These are phyloP conservation scores for Hibiscus trionum DNA, from an alignment of 345 rosid genomes.

Conservation along the genomic window DNA sequence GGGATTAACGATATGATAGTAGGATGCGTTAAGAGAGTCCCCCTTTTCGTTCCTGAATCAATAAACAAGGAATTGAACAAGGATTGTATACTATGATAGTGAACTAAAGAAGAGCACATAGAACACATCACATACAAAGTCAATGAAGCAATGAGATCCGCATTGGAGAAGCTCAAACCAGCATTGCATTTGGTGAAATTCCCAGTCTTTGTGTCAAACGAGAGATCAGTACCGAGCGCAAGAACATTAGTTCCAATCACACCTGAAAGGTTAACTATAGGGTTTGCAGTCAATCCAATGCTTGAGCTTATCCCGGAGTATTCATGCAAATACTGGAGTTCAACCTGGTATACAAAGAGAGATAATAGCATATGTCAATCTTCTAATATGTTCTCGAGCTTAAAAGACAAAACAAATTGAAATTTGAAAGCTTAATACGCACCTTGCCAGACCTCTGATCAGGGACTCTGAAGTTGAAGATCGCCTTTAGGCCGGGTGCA, in stretches of 20 bases:
- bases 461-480: slow-evolving; percentile 72
- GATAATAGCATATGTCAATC: background rate
- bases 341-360: slow-evolving; percentile 43
- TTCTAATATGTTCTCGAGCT: background rate
- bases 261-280: slow-evolving; percentile 70
- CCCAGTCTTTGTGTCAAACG: slow-evolving; percentile 77
- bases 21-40: slow-evolving; percentile 54
- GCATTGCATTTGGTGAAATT: slow-evolving; percentile 71
- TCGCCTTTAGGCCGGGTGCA: slow-evolving; percentile 82
- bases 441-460: slow-evolving; percentile 98
- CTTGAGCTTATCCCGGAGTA: slow-evolving; percentile 73
- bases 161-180: slow-evolving; percentile 63
- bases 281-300: slow-evolving; percentile 76
- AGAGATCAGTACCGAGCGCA: slow-evolving; percentile 68
- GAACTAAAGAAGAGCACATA: background rate
- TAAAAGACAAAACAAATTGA: background rate
- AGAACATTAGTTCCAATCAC: slow-evolving; percentile 55
- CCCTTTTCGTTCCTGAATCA: slow-evolving; percentile 73
- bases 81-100: background rate
- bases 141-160: slow-evolving; percentile 62
- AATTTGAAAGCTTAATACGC: background rate
- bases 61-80: background rate
- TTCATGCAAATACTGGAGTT: slow-evolving; percentile 87
- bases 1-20: slow-evolving; percentile 65
- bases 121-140: slow-evolving; percentile 44